These are phyloP conservation scores for Cydonia oblonga DNA, from an alignment of 331 rosid species.

Conservation along the genomic window DNA sequence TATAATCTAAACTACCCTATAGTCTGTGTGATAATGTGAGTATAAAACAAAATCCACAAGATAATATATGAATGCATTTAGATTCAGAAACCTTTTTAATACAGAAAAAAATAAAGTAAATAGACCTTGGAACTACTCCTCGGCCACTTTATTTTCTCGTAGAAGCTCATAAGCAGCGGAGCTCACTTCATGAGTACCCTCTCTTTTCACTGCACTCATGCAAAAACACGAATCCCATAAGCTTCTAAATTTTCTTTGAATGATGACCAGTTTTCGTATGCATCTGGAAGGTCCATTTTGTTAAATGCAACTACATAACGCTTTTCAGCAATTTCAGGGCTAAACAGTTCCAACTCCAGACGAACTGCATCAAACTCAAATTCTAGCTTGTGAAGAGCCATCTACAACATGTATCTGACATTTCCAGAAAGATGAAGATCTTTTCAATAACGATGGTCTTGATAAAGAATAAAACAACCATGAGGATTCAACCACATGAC, in stretches of 20 bases:
- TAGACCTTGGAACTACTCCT: constrained; percentile 46
- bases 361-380: constrained; percentile 91
- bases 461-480: constrained; percentile 8
- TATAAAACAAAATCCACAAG: neutral
- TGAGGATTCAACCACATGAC: too few species aligned
- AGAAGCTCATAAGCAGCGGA: constrained; percentile 57
- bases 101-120: neutral
- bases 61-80: neutral
- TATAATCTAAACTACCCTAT: neutral
- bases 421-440: constrained; percentile 7
- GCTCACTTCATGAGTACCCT: constrained; percentile 68
- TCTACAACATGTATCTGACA: constrained; percentile 80
- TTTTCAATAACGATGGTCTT: neutral
- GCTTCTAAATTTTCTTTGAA: constrained; percentile 62
- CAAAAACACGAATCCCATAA: constrained; percentile 60
- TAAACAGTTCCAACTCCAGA: constrained; percentile 74
- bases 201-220: constrained; percentile 75
- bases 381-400: constrained; percentile 79
- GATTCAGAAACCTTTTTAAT: neutral
- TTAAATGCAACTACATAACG: constrained; percentile 76
- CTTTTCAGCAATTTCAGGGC: constrained; percentile 87
- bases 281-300: constrained; percentile 98
- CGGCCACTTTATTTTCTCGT: neutral
- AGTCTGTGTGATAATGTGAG: neutral
- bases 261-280: constrained; percentile 63